Conservation (phyloP, 768 basidiomycete species). For the Collybia sp. region DNA sequence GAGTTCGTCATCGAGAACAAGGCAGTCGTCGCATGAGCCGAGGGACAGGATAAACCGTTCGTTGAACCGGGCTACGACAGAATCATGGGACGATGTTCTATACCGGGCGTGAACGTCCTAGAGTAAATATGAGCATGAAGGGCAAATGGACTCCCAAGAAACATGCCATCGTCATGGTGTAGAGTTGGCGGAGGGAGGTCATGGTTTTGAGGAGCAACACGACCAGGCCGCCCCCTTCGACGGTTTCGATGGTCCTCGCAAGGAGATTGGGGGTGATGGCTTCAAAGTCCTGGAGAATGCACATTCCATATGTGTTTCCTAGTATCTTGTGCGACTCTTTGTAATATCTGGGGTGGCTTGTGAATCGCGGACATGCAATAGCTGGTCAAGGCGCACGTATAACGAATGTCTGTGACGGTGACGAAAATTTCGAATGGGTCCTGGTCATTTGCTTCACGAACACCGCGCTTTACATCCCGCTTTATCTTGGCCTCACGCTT, state of each 20-base stretch:
- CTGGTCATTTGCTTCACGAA: conserved; percentile 92
- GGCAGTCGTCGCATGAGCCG: conserved; percentile 86
- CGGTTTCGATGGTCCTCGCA: conserved; percentile 96
- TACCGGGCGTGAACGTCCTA: conserved; percentile 98
- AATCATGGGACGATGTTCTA: conserved; percentile 85
- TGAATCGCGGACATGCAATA: neutral
- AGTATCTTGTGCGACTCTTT: conserved; percentile 96
- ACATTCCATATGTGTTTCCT: conserved; percentile 97
- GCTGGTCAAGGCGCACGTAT: conserved; percentile 59
- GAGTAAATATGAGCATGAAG: neutral
- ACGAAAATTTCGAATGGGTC: conserved; percentile 98
- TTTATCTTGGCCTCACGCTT: conserved; percentile 97
- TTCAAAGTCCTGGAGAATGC: conserved; percentile 95
- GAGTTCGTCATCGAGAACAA: conserved; percentile 95
- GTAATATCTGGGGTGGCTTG: conserved; percentile 66
- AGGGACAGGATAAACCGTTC: conserved; percentile 98
- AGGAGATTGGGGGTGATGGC: conserved; percentile 97
- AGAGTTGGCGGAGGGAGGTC: conserved; percentile 87
- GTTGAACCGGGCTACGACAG: conserved; percentile 93
- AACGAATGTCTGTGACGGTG: conserved; percentile 97
- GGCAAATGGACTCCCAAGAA: neutral
- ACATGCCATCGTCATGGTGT: conserved; percentile 79
- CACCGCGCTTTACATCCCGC: conserved; percentile 90
- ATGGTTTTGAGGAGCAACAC: conserved; percentile 92
- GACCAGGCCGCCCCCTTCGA: conserved; percentile 90